Evolutionary conservation across 2,329 filamentous ascomycete species (phyloP).

Genomic region (Simplicillium aogashimaense): DNA sequence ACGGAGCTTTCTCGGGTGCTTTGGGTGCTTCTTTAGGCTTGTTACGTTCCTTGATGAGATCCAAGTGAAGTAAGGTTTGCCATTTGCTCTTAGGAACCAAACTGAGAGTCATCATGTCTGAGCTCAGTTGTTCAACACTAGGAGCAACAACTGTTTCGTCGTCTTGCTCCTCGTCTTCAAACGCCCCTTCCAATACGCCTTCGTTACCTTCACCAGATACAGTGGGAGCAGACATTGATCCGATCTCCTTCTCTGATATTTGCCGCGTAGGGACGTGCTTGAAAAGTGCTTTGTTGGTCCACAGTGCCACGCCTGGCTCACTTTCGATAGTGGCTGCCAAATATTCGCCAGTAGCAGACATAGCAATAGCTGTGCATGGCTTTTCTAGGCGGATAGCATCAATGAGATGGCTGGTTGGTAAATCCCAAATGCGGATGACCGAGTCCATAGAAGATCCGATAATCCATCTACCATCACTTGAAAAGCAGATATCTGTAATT

Average conservation of each 20-base stretch:
- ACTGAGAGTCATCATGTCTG: slow-evolving; percentile 79
- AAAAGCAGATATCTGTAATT: slow-evolving; percentile 81
- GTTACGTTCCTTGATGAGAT: slow-evolving; percentile 87
- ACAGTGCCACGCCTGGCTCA: slow-evolving; percentile 81
- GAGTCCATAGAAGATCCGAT: slow-evolving; percentile 77
- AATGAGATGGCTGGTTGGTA: slow-evolving; percentile 90
- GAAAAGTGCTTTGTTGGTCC: slow-evolving; percentile 91
- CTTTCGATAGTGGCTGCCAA: slow-evolving; percentile 81
- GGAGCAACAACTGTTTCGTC: slow-evolving; percentile 46
- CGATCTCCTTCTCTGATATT: slow-evolving; percentile 68
- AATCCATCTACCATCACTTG: slow-evolving; percentile 87
- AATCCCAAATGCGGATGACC: slow-evolving; percentile 80
- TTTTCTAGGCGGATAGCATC: slow-evolving; percentile 76
- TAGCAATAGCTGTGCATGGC: slow-evolving; percentile 74
- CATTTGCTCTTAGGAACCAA: slow-evolving; percentile 83
- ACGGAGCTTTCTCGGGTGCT: slow-evolving; percentile 85
- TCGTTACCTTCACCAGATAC: slow-evolving; percentile 74
- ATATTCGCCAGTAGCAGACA: slow-evolving; percentile 85
- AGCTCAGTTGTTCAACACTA: slow-evolving; percentile 65
- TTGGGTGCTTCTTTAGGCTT: slow-evolving; percentile 90
- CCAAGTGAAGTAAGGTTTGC: slow-evolving; percentile 89
- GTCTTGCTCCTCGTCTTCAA: slow-evolving; percentile 45
- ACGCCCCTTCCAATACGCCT: slow-evolving; percentile 66
- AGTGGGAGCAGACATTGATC: slow-evolving; percentile 56
- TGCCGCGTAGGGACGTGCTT: slow-evolving; percentile 78